Evolutionary conservation across 2,329 filamentous ascomycete species (phyloP).

Genomic region (Coccinonectria pachysandricola): DNA sequence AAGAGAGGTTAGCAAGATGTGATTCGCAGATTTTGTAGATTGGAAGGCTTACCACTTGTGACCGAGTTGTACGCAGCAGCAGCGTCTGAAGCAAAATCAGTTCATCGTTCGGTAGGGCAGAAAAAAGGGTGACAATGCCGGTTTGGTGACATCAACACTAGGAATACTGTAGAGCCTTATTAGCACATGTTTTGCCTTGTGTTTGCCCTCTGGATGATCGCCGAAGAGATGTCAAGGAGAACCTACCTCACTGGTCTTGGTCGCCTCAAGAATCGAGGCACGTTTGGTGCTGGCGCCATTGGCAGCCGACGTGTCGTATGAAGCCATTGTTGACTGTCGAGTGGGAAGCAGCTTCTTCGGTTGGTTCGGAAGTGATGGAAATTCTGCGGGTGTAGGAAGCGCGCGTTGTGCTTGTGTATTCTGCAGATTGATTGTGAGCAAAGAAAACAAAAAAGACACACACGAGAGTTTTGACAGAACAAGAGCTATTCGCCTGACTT

Average conservation of each 20-base stretch:
- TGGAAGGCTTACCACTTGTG: conserved; percentile 32
- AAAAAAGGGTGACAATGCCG: neutral
- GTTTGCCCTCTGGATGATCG: too few species aligned
- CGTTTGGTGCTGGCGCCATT: conserved; percentile 36
- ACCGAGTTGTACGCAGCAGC: conserved; percentile 38
- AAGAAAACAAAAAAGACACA: too few species aligned
- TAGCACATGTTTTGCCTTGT: too few species aligned
- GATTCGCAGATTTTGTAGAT: conserved; percentile 1
- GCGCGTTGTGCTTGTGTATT: too few species aligned
- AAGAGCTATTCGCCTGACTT: too few species aligned
- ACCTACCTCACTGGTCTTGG: conserved; percentile 46
- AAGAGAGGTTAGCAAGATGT: conserved; percentile 7
- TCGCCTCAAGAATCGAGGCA: conserved; percentile 32
- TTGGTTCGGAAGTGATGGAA: too few species aligned
- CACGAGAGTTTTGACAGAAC: too few species aligned
- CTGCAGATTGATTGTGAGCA: too few species aligned
- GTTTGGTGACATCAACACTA: too few species aligned
- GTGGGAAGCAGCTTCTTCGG: neutral
- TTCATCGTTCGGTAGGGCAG: conserved; percentile 2
- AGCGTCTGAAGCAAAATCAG: conserved; percentile 34
- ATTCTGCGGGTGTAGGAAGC: too few species aligned
- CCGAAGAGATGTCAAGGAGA: conserved; percentile 5
- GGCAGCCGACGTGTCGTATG: too few species aligned
- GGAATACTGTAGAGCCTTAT: conserved; percentile 3
- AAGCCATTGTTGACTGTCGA: neutral